A percentile compares a stretch with the other conserved stretches of the same genome.
Conservation (phyloP, 2,329 filamentous ascomycete genomes). For the Ascochyta fabae region DNA sequence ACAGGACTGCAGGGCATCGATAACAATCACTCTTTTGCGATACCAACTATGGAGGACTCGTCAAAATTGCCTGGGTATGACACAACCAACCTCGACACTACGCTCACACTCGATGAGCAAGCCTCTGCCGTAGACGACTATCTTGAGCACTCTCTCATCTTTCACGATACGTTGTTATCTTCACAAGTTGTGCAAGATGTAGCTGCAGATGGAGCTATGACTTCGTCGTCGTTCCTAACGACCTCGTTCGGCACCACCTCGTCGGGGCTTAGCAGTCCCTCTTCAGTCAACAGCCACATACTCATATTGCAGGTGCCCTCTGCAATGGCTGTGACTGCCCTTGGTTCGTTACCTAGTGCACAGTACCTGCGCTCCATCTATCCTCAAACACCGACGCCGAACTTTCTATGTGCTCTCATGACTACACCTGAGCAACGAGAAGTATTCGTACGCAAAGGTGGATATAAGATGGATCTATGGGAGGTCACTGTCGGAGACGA, state of each 20-base stretch:
- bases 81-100: slow-evolving; percentile 35
- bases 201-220: slow-evolving; percentile 39
- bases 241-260: slow-evolving; percentile 46
- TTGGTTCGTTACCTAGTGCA: slow-evolving; percentile 74
- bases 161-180: slow-evolving; percentile 70
- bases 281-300: slow-evolving; percentile 20
- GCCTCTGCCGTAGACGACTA: slow-evolving; percentile 55
- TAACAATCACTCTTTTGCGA: slow-evolving; percentile 21
- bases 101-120: slow-evolving; percentile 24
- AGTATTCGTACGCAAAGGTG: slow-evolving; percentile 71
- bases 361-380: slow-evolving; percentile 68
- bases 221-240: slow-evolving; percentile 44
- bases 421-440: slow-evolving; percentile 71
- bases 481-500: slow-evolving; percentile 74
- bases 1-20: slow-evolving; percentile 5
- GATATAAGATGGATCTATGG: slow-evolving; percentile 53
- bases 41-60: slow-evolving; percentile 23
- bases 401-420: slow-evolving; percentile 81
- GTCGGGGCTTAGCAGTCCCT: slow-evolving; percentile 30
- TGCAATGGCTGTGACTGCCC: slow-evolving; percentile 60
- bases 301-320: slow-evolving; percentile 24
- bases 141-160: slow-evolving; percentile 77
- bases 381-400: slow-evolving; percentile 82
- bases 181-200: slow-evolving; percentile 56
- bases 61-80: slow-evolving; percentile 23